Base-by-base conservation (phyloP, 2,329 filamentous ascomycete species). In the Xylogone sp. region DNA sequence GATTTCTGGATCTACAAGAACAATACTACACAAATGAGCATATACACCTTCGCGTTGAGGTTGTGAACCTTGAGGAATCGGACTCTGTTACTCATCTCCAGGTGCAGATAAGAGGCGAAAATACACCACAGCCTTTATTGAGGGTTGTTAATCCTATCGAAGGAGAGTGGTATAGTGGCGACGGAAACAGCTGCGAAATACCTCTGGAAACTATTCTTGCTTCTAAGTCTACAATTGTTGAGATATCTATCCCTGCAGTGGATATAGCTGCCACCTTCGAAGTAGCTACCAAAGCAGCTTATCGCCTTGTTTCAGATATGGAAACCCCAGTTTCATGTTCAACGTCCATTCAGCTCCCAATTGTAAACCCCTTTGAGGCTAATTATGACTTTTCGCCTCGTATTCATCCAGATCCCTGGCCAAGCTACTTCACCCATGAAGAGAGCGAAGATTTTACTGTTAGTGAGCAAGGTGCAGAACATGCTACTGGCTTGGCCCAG, bases 1-100 rank as follows among this genome's bases (percentile, higher is more conserved):
- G 74, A 21, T 71, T 90, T 9, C 74, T 81, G 2, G 78, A 82
- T 42, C 69, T 86, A 7, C 74, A 78, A 51, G 77, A 82, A 12
- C 85, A 91, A 50, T 95, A 93, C 67, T 97, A 96, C 65, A 88
- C 88, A 1, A 87, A 95, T 61, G 94, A 99, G 70, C 68, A 74
- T 0, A 81, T 97, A 22, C 73, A 74, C 6, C 68, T 97, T 20
- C 71, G 78, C 0, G 75, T 97, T 39, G 81, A 86, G 43, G 72
- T 97, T 2, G 63, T 83, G 51, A 99, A 99, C 59, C 84, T 84
- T 46, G 94, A 99, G 72, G 89, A 90, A 4, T 86, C 90, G 54
- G 82, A 87, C 16, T 87, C 89, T 0, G 79, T 83, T 55, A 83
- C 88, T 20, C 85, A 83, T 52, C 70, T 96, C 7, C 84, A 91